These are phyloP conservation scores for Termitomyces sp. DNA, from an alignment of 768 basidiomycete genomes.

Conservation along the genomic window DNA sequence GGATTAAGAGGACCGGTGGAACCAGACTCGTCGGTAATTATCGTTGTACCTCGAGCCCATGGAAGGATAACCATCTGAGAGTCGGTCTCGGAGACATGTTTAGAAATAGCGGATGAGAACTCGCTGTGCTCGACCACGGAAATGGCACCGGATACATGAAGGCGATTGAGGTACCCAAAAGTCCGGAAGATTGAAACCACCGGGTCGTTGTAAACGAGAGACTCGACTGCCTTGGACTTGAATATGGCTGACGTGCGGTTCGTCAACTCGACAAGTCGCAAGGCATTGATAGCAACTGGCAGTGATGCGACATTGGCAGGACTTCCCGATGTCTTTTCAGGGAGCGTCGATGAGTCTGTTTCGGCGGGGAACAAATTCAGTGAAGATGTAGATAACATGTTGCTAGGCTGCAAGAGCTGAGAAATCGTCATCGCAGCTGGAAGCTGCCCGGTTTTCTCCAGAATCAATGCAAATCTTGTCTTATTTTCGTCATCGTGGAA, in stretches of 20 bases:
- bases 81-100: conserved; percentile 50
- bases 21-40: conserved; percentile 21
- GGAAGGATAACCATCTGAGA: conserved; percentile 82
- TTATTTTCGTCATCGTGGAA: conserved; percentile 39
- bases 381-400: not conserved
- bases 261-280: conserved; percentile 88
- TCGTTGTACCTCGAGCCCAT: conserved; percentile 56
- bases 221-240: conserved; percentile 72
- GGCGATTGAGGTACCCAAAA: conserved; percentile 66
- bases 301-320: conserved; percentile 6
- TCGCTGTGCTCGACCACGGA: conserved; percentile 75
- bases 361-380: conserved; percentile 15
- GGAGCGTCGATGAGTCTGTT: conserved; percentile 25
- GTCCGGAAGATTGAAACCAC: conserved; percentile 72
- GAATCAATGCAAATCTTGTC: conserved; percentile 64
- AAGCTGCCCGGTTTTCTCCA: conserved; percentile 79
- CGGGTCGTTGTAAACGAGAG: conserved; percentile 67
- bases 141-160: conserved; percentile 65
- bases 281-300: conserved; percentile 57
- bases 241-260: conserved; percentile 86
- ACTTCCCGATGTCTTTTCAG: conserved; percentile 1
- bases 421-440: conserved; percentile 80
- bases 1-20: conserved; percentile 44
- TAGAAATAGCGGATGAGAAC: conserved; percentile 61
- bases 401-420: conserved; percentile 57